Conservation (phyloP, 768 basidiomycete species). For the Boletus pseudopeckii region DNA sequence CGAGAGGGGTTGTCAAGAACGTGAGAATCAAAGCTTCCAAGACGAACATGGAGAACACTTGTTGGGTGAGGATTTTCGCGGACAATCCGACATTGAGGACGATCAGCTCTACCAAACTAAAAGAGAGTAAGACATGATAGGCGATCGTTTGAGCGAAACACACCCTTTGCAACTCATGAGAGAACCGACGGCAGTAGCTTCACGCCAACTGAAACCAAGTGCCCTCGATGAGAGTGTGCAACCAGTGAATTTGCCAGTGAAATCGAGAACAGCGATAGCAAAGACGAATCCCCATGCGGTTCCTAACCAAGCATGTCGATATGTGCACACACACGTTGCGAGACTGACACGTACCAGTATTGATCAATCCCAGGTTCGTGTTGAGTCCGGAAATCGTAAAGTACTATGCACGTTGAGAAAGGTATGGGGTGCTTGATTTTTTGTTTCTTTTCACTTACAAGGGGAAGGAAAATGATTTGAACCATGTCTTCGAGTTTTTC, state of each 20-base stretch:
- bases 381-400: conserved; percentile 93
- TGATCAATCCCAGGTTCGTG: conserved; percentile 81
- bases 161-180: conserved; percentile 96
- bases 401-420: conserved; percentile 50
- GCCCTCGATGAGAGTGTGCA: conserved; percentile 68
- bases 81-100: conserved; percentile 91
- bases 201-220: conserved; percentile 76
- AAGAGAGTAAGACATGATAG: conserved; percentile 1
- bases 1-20: conserved; percentile 82
- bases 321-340: background rate
- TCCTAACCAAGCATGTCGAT: conserved; percentile 35
- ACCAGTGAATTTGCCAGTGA: conserved; percentile 84
- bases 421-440: background rate
- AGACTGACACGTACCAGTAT: conserved; percentile 50
- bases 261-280: conserved; percentile 74
- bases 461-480: conserved; percentile 81
- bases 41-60: conserved; percentile 95
- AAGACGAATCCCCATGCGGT: conserved; percentile 88
- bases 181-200: conserved; percentile 80
- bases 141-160: conserved; percentile 25
- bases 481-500: conserved; percentile 97
- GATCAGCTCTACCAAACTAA: conserved; percentile 85
- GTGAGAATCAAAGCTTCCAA: conserved; percentile 80
- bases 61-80: conserved; percentile 70
- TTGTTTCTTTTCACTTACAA: conserved; percentile 47